These are phyloP conservation scores for Podila epicladia DNA, from an alignment of 192 early-diverging fungal genomes.

Conservation along the genomic window DNA sequence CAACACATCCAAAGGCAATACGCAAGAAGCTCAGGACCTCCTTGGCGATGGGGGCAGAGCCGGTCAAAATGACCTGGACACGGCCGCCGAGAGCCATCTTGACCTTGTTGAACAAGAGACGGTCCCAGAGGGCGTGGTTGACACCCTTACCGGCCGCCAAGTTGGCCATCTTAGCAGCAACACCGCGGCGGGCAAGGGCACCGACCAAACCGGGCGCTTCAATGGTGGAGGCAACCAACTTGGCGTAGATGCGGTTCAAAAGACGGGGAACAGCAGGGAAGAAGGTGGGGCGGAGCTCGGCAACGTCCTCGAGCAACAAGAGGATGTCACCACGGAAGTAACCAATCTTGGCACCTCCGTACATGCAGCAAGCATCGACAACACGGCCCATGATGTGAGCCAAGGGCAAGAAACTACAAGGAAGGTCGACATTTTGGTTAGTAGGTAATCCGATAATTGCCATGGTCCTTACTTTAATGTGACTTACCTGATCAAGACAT, in stretches of 20 bases:
- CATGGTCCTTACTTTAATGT: too few relatives aligned
- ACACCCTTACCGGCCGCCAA: constrained; percentile 64
- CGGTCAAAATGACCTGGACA: constrained; percentile 70
- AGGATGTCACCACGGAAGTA: constrained; percentile 67
- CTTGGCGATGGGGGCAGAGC: constrained; percentile 76
- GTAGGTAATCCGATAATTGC: too few relatives aligned
- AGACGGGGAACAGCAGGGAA: constrained; percentile 93
- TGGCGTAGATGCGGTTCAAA: constrained; percentile 88
- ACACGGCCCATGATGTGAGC: constrained; percentile 91
- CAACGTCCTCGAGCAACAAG: constrained; percentile 85
- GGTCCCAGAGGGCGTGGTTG: constrained; percentile 86
- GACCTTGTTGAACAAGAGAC: constrained; percentile 87
- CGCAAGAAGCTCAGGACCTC: constrained; percentile 75
- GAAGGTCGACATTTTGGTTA: neutral
- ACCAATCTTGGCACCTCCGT: constrained; percentile 78
- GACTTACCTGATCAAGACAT: constrained; percentile 42
- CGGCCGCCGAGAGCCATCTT: constrained; percentile 82
- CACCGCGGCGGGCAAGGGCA: constrained; percentile 64
- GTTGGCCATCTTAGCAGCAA: constrained; percentile 70
- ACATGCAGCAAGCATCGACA: constrained; percentile 62
- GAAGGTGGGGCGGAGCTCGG: constrained; percentile 78
- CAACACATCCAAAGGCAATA: constrained; percentile 70
- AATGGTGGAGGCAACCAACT: constrained; percentile 58
- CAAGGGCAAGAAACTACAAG: constrained; percentile 72
- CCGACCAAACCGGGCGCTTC: constrained; percentile 68